phyloP scores from a whole-genome alignment of 768 basidiomycete genomes.

The Macrolepiota fuliginosa region DNA sequence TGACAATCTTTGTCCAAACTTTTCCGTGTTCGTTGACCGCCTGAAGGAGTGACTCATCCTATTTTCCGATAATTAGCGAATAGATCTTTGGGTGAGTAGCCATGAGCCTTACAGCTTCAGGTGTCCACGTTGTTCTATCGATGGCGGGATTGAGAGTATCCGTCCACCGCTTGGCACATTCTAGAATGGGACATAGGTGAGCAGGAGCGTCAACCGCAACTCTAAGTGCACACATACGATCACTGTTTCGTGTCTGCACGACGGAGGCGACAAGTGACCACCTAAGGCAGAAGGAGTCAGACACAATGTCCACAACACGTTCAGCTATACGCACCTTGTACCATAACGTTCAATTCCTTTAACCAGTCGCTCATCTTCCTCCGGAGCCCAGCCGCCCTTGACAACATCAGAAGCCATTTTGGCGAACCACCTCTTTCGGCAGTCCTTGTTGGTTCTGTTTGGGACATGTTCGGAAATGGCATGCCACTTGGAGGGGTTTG shows the following conservation, averaged over 20 bases:
- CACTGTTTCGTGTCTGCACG: constrained; percentile 56
- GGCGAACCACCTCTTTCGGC: constrained; percentile 61
- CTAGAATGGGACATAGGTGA: constrained; percentile 24
- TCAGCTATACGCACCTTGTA: constrained; percentile 37
- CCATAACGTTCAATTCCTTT: constrained; percentile 56
- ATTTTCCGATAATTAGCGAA: constrained; percentile 8
- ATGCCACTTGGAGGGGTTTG: constrained; percentile 61
- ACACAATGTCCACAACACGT: neutral
- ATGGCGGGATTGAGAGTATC: constrained; percentile 61
- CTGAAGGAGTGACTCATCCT: constrained; percentile 54
- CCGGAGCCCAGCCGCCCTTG: constrained; percentile 60
- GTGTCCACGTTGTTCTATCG: constrained; percentile 57
- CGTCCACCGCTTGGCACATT: constrained; percentile 63
- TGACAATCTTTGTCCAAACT: constrained; percentile 62
- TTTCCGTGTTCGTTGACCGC: constrained; percentile 56
- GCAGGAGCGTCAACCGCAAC: constrained; percentile 14
- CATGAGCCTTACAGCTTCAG: constrained; percentile 41
- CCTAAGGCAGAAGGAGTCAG: constrained; percentile 24
- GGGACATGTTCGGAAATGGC: constrained; percentile 60
- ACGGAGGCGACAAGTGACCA: constrained; percentile 60
- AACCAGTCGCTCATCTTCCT: constrained; percentile 57
- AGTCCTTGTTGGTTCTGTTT: constrained; percentile 62
- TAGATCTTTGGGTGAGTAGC: neutral
- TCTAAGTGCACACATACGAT: constrained; percentile 39
- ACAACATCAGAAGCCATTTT: constrained; percentile 64